Evolutionary conservation across 2,329 filamentous ascomycete species (phyloP).

Genomic region (Cytospora schulzeri): DNA sequence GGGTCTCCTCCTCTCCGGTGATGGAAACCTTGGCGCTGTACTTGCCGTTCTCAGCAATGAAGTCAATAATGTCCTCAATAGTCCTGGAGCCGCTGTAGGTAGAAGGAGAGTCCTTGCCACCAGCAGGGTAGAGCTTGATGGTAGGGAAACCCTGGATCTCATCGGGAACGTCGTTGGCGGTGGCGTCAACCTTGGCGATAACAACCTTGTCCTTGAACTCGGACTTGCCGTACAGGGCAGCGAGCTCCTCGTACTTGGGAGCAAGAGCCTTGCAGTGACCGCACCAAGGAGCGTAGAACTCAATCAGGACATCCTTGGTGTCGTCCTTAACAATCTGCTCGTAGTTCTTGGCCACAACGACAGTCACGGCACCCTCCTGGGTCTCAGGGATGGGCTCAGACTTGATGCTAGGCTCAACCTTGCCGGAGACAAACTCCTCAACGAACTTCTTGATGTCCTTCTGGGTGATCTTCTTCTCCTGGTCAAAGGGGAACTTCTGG

Average conservation of each 20-base stretch:
- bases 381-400: slow-evolving; percentile 94
- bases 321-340: slow-evolving; percentile 88
- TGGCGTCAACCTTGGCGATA: slow-evolving; percentile 97
- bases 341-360: slow-evolving; percentile 94
- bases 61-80: slow-evolving; percentile 86
- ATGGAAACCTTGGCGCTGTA: slow-evolving; percentile 72
- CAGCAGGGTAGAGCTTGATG: slow-evolving; percentile 96
- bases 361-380: slow-evolving; percentile 84
- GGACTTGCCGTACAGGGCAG: slow-evolving; percentile 72
- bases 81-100: slow-evolving; percentile 88
- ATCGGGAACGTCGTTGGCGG: slow-evolving; percentile 92
- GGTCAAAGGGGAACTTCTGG: slow-evolving; percentile 93
- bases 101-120: slow-evolving; percentile 79
- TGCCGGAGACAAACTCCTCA: slow-evolving; percentile 80
- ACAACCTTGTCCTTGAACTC: slow-evolving; percentile 82
- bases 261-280: slow-evolving; percentile 99
- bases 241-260: slow-evolving; percentile 95
- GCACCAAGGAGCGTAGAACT: slow-evolving; percentile 99
- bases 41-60: slow-evolving; percentile 94
- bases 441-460: slow-evolving; percentile 78
- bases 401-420: slow-evolving; percentile 95
- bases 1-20: slow-evolving; percentile 56
- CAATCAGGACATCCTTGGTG: slow-evolving; percentile 93
- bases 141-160: slow-evolving; percentile 98
- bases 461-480: slow-evolving; percentile 75